These are phyloP conservation scores for Lasiosphaeria ovina DNA, from an alignment of 495 filamentous ascomycete species.

Conservation along the genomic window DNA sequence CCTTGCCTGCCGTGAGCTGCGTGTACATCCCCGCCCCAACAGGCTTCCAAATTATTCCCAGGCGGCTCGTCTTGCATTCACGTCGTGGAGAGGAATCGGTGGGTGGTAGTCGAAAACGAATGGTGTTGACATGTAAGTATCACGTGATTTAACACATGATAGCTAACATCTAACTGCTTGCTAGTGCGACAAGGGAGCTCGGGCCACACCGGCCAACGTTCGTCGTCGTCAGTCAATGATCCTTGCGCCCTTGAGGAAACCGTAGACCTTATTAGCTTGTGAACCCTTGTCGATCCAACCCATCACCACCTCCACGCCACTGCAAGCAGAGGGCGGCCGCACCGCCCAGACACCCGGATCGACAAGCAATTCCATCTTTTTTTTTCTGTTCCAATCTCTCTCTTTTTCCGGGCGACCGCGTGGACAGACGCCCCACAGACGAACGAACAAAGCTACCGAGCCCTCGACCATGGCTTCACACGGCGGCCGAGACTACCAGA, in stretches of 20 bases:
- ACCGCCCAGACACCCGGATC: too few species aligned
- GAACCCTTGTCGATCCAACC: background rate
- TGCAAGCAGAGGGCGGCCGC: too few species aligned
- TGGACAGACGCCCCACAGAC: background rate
- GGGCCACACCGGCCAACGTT: constrained; percentile 23
- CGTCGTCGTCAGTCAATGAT: constrained; percentile 15
- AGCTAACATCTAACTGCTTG: background rate
- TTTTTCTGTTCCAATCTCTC: too few species aligned
- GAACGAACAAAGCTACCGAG: background rate
- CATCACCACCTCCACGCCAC: background rate
- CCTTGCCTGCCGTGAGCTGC: too few species aligned
- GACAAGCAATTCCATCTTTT: too few species aligned
- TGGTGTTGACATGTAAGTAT: background rate
- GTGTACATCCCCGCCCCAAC: too few species aligned
- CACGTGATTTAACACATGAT: background rate
- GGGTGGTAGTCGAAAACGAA: too few species aligned
- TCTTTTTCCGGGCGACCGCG: too few species aligned
- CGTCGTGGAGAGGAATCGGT: background rate
- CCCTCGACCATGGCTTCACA: background rate
- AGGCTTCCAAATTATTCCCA: too few species aligned
- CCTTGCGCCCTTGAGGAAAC: constrained; percentile 17
- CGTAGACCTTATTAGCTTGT: constrained; percentile 15
- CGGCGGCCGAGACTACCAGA: constrained; percentile 49
- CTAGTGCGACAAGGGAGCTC: constrained; percentile 19
- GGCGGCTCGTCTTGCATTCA: background rate